Evolutionary conservation across 805 yeast genomes (phyloP), one percentile per base, ranked within the genome.

Genomic region (Hanseniaspora guilliermondii): DNA sequence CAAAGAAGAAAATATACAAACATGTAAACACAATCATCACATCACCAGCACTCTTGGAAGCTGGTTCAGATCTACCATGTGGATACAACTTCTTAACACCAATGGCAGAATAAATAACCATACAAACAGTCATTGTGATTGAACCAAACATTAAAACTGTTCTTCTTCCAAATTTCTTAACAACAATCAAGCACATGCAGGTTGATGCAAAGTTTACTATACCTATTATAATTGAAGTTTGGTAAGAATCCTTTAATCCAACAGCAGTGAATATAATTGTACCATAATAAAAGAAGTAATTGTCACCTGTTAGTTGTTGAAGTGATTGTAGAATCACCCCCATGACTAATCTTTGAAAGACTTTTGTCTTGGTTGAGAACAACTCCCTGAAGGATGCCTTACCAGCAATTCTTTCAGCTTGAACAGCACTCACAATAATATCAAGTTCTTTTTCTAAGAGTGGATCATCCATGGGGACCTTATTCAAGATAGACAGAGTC

Each of bases 11-110:
- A 59, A 82, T 78, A 74, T 73, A 82, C 62, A 82, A 70, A 73
- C 85, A 79, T 25, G 87, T 74, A 61, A 82, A 73, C 70, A 80
- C 78, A 65, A 82, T 80, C 86, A 82, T 79, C 53, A 79, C 83
- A 67, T 78, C 68, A 70, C 87, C 87, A 52, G 82, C 77, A 56
- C 80, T 73, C 59, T 72, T 73, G 42, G 75, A 67, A 52, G 80
- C 73, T 33, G 72, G 74, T 62, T 72, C 71, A 57, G 66, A 69
- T 33, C 55, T 56, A 64, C 77, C 79, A 24, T 68, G 19, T 57
- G 73, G 69, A 53, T 70, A 68, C 49, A 69, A 59, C 50, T 60
- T 66, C 39, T 77, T 76, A 39, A 79, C 79, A 67, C 87, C 87
- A 53, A 82, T 73, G 33, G 82, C 71, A 8, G 86, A 77, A 64